Evolutionary conservation across 2,329 filamentous ascomycete species (phyloP), one percentile per base, ranked within the genome.

Genomic region (Ascochyta clinopodiicola): DNA sequence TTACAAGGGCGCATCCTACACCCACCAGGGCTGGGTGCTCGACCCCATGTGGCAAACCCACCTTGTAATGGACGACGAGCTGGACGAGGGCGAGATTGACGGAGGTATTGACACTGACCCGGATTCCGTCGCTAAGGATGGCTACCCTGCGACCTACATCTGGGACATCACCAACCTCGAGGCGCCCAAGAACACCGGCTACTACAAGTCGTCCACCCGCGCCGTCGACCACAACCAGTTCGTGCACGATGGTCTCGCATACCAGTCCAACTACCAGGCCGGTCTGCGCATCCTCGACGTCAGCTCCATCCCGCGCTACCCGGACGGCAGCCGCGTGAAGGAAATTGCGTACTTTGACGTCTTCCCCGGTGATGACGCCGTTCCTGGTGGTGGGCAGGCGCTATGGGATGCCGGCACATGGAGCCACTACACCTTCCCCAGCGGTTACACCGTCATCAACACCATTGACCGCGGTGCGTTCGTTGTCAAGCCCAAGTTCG

Each of bases 1-100:
- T 0, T 86, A 85, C 67, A 76, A 79, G 27, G 83, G 83, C 36
- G 80, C 80, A 9, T 70, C 76, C 4, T 86, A 86, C 73, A 84
- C 82, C 13, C 84, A 87, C 61, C 83, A 86, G 66, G 84, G 84
- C 6, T 85, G 83, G 82, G 73, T 86, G 3, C 73, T 82, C 21
- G 68, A 74, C 48, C 63, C 69, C 17, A 62, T 60, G 35, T 75
- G 70, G 71, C 72, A 75, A 27, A 71, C 71, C 3, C 70, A 74
- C 39, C 57, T 76, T 15, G 64, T 76, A 40, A 66, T 76, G 56
- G 73, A 76, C 51, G 73, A 76, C 51, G 73, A 76, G 60, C 70
- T 74, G 45, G 73, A 76, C 51, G 73, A 76, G 61, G 71, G 71
- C 51, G 68, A 71, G n/a, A 66, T 73, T 29, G 63, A 70, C 38